Evolutionary conservation across 129 eudicot species (phyloP), one percentile per base, ranked within the genome.

Genomic region (Mikania micrantha): DNA sequence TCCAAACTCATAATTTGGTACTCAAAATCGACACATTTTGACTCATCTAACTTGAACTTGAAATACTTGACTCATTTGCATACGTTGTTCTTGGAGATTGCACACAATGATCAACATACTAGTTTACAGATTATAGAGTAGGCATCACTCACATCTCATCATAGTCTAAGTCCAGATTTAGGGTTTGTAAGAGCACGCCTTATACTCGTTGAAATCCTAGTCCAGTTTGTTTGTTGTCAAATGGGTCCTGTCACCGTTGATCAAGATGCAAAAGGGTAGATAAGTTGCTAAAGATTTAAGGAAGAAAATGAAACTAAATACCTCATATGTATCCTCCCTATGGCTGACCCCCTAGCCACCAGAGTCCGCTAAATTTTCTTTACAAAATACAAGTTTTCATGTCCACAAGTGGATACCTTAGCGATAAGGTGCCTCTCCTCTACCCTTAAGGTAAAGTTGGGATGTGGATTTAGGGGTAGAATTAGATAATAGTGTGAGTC

Each of bases 261-360:
- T 64, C 57, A 64, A 28, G 56, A 50, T 52, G 64, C 65, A 64
- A 16, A 72, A 35, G 56, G 70, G 15, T 62, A 16, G 28, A 73
- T 36, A 36, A 36, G 71, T 50, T 41, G 49, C 32, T 38, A 69
- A n/a, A 10, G 16, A 36, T 32, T 29, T 5, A 29, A 15, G 53
- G 16, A 17, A 25, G 7, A 3, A 27, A 11, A 29, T 15, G 9
- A 24, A 16, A 9, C 24, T 2, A 65, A 1, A 35, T 31, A 35
- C 9, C 11, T 9, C 9, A 5, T 9, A 2, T 59, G 25, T 58
- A 2, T 2, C 12, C 54, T 17, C 53, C 22, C 54, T 11, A 11
- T 4, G 2, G 32, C 32, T 28, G 32, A 28, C 32, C 32, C 32
- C 32, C 4, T 9, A 4, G 32, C 32, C 32, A 7, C 36, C 36